Percentiles rank a stretch among this genome's conserved stretches.
These are phyloP conservation scores for Chalaropsis ovoidea DNA, from an alignment of 2,329 filamentous ascomycete species.

Conservation along the genomic window DNA sequence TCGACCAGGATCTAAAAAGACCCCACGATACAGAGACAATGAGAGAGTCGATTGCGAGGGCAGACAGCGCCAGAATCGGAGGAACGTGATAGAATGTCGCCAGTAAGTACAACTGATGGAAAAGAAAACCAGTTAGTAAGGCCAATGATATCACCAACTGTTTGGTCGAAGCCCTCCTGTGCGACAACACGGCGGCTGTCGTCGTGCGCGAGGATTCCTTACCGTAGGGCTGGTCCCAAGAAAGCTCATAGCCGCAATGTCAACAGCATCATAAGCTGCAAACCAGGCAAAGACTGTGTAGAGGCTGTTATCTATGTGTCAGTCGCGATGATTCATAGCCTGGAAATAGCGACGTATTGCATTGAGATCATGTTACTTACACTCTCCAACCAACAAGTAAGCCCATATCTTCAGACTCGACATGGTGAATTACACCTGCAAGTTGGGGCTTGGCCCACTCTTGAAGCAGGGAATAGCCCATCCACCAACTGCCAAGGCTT, in stretches of 20 bases:
- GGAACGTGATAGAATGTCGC: slow-evolving; percentile 66
- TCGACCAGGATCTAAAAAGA: background rate
- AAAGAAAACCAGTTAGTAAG: background rate
- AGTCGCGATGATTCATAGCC: background rate
- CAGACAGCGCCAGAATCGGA: slow-evolving; percentile 48
- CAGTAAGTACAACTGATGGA: slow-evolving; percentile 57
- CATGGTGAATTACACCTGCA: slow-evolving; percentile 52
- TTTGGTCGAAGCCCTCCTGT: background rate
- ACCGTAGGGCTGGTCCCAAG: slow-evolving; percentile 66
- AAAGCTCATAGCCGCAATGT: slow-evolving; percentile 54
- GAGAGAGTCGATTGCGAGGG: slow-evolving; percentile 35
- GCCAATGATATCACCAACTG: background rate
- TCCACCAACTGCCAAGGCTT: slow-evolving; percentile 52
- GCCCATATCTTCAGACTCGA: slow-evolving; percentile 39
- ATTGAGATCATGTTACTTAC: background rate
- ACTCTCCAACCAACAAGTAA: background rate
- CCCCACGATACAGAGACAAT: slow-evolving; percentile 7
- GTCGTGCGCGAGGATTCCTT: slow-evolving; percentile 29
- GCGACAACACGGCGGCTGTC: background rate
- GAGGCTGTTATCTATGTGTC: slow-evolving; percentile 9
- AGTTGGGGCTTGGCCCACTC: slow-evolving; percentile 56
- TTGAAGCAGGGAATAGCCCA: slow-evolving; percentile 53
- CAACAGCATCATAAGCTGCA: slow-evolving; percentile 61
- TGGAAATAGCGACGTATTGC: background rate
- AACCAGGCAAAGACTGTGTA: slow-evolving; percentile 60